Percentiles rank a stretch among this genome's conserved stretches.
These are phyloP conservation scores for Lactarius hengduanensis DNA, from an alignment of 768 basidiomycete species.

Conservation along the genomic window DNA sequence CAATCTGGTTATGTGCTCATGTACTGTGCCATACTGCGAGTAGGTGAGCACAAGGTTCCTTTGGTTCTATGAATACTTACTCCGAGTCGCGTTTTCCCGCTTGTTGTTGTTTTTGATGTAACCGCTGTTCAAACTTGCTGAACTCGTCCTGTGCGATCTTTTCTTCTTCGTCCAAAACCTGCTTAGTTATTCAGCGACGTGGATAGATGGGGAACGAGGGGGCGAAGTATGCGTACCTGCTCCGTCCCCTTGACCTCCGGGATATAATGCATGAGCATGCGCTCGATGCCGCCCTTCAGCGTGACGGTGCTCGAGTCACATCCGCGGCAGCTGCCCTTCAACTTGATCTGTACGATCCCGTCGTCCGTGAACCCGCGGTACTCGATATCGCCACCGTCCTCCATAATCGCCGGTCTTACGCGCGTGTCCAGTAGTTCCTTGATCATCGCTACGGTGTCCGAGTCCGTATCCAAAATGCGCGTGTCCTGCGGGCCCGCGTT, in stretches of 20 bases:
- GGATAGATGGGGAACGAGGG: not conserved
- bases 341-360: constrained; percentile 79
- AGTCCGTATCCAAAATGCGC: constrained; percentile 88
- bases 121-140: constrained; percentile 74
- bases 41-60: constrained; percentile 14
- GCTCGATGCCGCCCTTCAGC: constrained; percentile 93
- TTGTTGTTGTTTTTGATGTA: constrained; percentile 42
- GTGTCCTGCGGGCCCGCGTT: constrained; percentile 92
- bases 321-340: constrained; percentile 97
- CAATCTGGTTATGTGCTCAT: constrained; percentile 59
- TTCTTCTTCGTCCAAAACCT: constrained; percentile 93
- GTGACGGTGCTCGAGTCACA: constrained; percentile 94
- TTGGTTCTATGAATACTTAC: constrained; percentile 40
- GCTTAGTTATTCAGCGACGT: constrained; percentile 4
- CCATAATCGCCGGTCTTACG: constrained; percentile 96
- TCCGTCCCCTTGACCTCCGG: constrained; percentile 92
- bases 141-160: constrained; percentile 85
- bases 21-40: constrained; percentile 70
- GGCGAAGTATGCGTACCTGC: constrained; percentile 53
- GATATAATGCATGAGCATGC: constrained; percentile 99
- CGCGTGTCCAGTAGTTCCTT: constrained; percentile 95
- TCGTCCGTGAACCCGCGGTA: constrained; percentile 87
- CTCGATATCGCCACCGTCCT: constrained; percentile 98
- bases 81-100: constrained; percentile 42
- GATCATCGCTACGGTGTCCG: constrained; percentile 98